Base-by-base conservation (phyloP, 164 flowering plant species). In the Paratinospora sagittata region DNA sequence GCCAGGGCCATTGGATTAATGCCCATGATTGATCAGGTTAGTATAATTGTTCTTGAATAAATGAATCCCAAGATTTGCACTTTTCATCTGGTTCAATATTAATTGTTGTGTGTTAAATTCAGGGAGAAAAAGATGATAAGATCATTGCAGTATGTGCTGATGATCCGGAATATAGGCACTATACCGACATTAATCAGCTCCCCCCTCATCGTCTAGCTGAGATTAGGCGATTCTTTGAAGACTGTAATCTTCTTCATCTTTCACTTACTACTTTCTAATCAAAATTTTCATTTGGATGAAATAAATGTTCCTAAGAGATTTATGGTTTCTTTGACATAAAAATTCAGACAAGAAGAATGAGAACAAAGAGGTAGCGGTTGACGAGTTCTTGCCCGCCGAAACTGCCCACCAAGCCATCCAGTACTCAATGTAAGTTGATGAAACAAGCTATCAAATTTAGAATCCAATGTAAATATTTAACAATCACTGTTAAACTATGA, bases 61-160 rank as follows among this genome's bases (percentile, higher is more conserved):
- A 55, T 55, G 24, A 55, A 55, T 55, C 61, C 61, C 21, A n/a
- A 3, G 24, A 55, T 55, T 2, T n/a, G 61, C 61, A 19, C 6
- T n/a, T 3, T 17, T n/a, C 24, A 55, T 55, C 26, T n/a, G 61
- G 24, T 19, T 55, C 21, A 19, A 9, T 23, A 19, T n/a, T 55
- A 9, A 55, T 24, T 14, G 45, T 27, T 69, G 57, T 72, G 52
- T 65, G 17, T 41, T 1, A 30, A 2, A 65, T 19, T 6, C 67
- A 88, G 92, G 93, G 93, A 68, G 93, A 89, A 82, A 87, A 80
- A 62, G 93, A 89, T 78, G 90, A 89, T 69, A 89, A 89, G 80
- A 89, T 88, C 63, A 88, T 88, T 65, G 93, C 93, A 9, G 93
- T 88, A 8, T 87, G 93, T 70, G 90, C 90, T 39, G 93, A 89